Conservation (phyloP, 352 stramenopile genomes). For the Pythium plurisporium region DNA sequence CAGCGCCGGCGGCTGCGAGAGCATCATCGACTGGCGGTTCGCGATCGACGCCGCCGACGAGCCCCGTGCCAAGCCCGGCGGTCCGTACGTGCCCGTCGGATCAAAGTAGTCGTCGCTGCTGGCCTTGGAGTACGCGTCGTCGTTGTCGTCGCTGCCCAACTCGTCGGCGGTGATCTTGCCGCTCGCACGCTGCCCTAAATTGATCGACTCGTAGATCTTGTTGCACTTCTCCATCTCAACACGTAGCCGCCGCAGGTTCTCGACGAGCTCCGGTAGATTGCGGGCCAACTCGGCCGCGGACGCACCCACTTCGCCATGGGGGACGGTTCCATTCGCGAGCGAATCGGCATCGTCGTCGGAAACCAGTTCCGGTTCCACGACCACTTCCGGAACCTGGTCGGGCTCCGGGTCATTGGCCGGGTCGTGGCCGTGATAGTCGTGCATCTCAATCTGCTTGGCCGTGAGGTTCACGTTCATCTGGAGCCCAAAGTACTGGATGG, state of each 20-base stretch:
- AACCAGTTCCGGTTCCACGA: conserved; percentile 12
- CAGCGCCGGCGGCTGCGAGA: conserved; percentile 3
- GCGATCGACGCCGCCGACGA: conserved; percentile 8
- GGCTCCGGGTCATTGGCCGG: conserved; percentile 1
- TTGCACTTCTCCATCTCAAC: conserved; percentile 67
- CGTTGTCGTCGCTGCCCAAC: not conserved
- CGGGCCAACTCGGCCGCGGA: conserved; percentile 43
- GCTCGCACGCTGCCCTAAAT: conserved; percentile 23
- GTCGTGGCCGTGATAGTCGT: conserved; percentile 24
- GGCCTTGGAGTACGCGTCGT: not conserved
- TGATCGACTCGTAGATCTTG: conserved; percentile 64
- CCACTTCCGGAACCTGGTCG: not conserved
- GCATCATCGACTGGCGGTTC: conserved; percentile 6
- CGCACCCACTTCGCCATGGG: conserved; percentile 26
- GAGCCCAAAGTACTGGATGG: conserved; percentile 29
- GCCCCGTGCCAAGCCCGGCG: not conserved
- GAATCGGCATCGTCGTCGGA: not conserved
- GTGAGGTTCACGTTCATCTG: conserved; percentile 21
- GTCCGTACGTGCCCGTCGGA: not conserved
- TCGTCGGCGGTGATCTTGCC: conserved; percentile 13
- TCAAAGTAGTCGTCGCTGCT: not conserved
- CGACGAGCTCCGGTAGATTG: conserved; percentile 59
- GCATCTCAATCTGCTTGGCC: conserved; percentile 22
- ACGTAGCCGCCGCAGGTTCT: conserved; percentile 54
- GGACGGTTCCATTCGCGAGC: conserved; percentile 11